Conservation (phyloP, 176 grass and related monocot species). For the Luzula sylvatica region DNA sequence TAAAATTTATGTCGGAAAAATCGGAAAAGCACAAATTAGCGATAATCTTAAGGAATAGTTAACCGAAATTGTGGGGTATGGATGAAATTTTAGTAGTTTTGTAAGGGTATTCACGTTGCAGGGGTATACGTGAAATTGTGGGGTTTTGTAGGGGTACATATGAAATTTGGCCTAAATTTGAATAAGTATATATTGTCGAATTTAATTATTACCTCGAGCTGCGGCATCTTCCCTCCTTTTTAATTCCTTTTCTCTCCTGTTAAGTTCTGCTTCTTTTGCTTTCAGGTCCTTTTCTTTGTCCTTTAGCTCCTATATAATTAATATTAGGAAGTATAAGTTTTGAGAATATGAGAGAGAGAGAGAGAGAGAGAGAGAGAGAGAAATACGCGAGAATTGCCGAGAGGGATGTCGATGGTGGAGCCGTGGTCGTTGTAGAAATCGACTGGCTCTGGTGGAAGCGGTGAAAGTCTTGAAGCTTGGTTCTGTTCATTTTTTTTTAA, state of each 20-base stretch:
- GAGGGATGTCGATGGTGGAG: conserved; percentile 72
- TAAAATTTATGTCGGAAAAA: too few species aligned
- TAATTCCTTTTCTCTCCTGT: conserved; percentile 83
- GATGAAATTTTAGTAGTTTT: too few species aligned
- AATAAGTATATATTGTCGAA: not conserved
- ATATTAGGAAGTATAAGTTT: too few species aligned
- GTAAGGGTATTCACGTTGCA: too few species aligned
- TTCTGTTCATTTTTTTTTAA: conserved; percentile 12
- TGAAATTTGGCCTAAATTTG: too few species aligned
- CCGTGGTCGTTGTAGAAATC: conserved; percentile 80
- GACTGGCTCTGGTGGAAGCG: conserved; percentile 79
- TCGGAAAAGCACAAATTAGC: too few species aligned
- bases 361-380: conserved; percentile 3
- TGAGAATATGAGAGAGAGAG: not conserved
- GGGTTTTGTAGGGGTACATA: too few species aligned
- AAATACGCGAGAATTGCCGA: conserved; percentile 54
- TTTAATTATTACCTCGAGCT: conserved; percentile 43
- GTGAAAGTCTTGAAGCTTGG: conserved; percentile 62
- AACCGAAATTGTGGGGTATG: too few species aligned
- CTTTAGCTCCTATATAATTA: conserved; percentile 46
- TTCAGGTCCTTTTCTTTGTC: conserved; percentile 82
- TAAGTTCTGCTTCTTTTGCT: conserved; percentile 78
- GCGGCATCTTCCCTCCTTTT: conserved; percentile 94
- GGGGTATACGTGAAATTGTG: too few species aligned
- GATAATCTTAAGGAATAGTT: too few species aligned